phyloP scores from a whole-genome alignment of 1,284 basidiomycete genomes.

The Bondarzewia mesenterica region DNA sequence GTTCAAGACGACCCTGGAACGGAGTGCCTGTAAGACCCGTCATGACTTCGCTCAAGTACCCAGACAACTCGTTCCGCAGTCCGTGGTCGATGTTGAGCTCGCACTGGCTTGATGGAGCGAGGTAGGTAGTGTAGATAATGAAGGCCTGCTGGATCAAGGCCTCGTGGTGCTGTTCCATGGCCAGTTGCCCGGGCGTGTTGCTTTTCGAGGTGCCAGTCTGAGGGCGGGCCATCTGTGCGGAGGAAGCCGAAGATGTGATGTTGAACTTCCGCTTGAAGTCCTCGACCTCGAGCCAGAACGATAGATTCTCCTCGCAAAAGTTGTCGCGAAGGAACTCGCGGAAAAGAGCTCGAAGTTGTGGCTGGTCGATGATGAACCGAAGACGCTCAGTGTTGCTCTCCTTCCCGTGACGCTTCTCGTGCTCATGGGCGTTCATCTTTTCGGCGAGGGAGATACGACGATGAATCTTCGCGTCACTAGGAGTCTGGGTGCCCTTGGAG shows the following conservation, averaged over 20 bases:
- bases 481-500: conserved; percentile 20
- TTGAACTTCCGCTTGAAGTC: conserved; percentile 96
- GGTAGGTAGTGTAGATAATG: conserved; percentile 90
- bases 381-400: conserved; percentile 90
- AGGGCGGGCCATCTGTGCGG: conserved; percentile 68
- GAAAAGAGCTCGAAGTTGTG: conserved; percentile 83
- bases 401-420: conserved; percentile 50
- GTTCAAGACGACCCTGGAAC: conserved; percentile 71
- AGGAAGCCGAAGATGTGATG: conserved; percentile 57
- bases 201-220: conserved; percentile 27
- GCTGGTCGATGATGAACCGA: conserved; percentile 90
- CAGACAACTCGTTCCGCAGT: conserved; percentile 87
- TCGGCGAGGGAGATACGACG: conserved; percentile 75
- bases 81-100: conserved; percentile 99
- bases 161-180: conserved; percentile 98
- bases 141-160: conserved; percentile 92
- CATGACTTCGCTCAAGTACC: conserved; percentile 86
- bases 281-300: conserved; percentile 95
- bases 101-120: conserved; percentile 90
- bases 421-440: conserved; percentile 56
- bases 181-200: conserved; percentile 66
- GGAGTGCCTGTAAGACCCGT: conserved; percentile 66
- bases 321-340: conserved; percentile 90
- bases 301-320: conserved; percentile 97
- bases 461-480: conserved; percentile 59